Base-by-base conservation (phyloP, 805 yeast genomes). In the Cyberlindnera suaveolens region DNA sequence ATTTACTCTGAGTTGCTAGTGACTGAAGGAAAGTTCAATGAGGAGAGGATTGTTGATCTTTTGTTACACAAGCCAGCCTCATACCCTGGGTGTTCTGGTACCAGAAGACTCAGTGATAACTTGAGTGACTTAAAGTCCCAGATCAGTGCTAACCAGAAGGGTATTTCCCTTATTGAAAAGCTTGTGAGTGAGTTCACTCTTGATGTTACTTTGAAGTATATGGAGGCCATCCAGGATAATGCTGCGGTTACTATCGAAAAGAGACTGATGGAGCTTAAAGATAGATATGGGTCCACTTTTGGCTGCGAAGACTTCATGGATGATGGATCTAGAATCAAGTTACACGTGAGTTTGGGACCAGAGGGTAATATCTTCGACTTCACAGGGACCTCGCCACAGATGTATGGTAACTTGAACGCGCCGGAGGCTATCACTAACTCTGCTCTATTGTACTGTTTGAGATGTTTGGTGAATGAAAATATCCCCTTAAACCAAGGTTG, bases 401-500 rank as follows among this genome's bases (percentile, higher is more conserved):
- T 85, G 39, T 84, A 85, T 60, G 95, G 95, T 23, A 91, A 91
- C 61, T 72, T 87, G 63, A 91, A 93, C 62, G 96, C 97, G 0
- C 98, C 99, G 1, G 78, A 73, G 50, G 95, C 97, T 0, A 87
- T 93, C 49, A 82, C 96, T 2, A 79, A 79, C 57, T 85, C 96
- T 23, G 96, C 97, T 1, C 81, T 91, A 44, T 73, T 91, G 35
- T 91, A 91, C 63, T 89, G 91, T 47, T 65, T 91, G 55, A 68
- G 99, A 47, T 83, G 95, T 44, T 69, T 91, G 57, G 90, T 91
- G 31, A 80, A 84, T 48, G 87, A 82, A 49, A 89, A 85, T 49
- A 89, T 91, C 44, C 99, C 99, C 1, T 70, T 91, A 57, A 91
- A 91, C 60, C 95, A 89, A 60, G 98, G 99, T 8, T 91, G 96